Base-by-base conservation (phyloP, 805 yeast genomes). In the Sugiyamaella boreocaroliniensis region DNA sequence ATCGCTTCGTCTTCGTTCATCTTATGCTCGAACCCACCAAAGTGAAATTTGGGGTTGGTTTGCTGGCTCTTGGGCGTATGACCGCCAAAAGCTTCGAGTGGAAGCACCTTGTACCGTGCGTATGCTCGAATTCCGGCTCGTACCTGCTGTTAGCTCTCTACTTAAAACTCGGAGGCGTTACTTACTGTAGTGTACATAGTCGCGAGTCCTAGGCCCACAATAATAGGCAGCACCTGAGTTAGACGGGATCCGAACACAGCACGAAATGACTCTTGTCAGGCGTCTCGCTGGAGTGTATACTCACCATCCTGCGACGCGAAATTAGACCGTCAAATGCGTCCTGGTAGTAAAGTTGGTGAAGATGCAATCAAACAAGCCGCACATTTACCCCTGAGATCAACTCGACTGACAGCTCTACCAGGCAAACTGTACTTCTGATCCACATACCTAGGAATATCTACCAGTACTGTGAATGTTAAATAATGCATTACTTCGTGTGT, bases 1-100 rank as follows among this genome's bases (percentile, higher is more conserved):
- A 75, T 66, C 9, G 83, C 83, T 62, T 79, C 83, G 52, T 68
- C 69, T 48, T 77, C 74, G 6, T 74, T 69, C 83, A 79, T 79
- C 54, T 72, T 51, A 6, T 47, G 50, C 37, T 63, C 61, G 50
- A 69, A 70, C 5, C 73, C 73, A 15, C 73, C 73, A 16, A 50
- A 55, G 45, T 62, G 57, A 48, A 62, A 69, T 15, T 59, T 56
- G n/a, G 37, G 37, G 8, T 32, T 10, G 37, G 37, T 11, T 32
- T 32, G 37, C 8, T 32, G 37, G 11, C n/a, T 11, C n/a, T 32
- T 32, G 29, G 53, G 46, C 14, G 51, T 47, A 10, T 18, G 34
- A n/a, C 29, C 43, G 10, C 62, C 64, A 53, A 66, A 66, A 16
- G 58, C 57, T 34, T 62, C 62, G 6, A 66, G 63, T 2, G 70